Evolutionary conservation across 2,329 filamentous ascomycete genomes (phyloP), one percentile per base, ranked within the genome.

Genomic region (Geoglossum cookeanum): DNA sequence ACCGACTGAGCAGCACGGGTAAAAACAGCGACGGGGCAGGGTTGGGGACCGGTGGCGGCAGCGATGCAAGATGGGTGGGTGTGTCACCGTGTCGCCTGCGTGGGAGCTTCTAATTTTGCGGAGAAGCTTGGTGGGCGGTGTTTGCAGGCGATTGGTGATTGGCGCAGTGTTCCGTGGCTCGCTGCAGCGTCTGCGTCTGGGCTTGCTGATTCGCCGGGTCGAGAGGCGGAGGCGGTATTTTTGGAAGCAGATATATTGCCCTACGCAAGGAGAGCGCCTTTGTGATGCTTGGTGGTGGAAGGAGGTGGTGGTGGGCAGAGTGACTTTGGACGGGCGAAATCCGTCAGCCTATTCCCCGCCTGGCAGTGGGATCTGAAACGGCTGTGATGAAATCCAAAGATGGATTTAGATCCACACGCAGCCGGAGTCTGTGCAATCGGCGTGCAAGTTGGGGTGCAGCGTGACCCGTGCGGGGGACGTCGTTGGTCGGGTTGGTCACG

Each of bases 51-150:
- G 37, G 54, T 17, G 35, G 49, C 49, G 37, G 7, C 17, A 45
- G n/a, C 17, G 48, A 52, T 32, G 48, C 48, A 33, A 52, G 48
- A 52, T 52, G 48, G 7, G 9, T 52, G 48, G 32, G 9, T 27
- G 5, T 37, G 29, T 52, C 32, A 32, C 29, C 27, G 48, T 13
- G 48, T 52, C 27, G 45, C 11, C 3, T 13, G 17, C 5, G 15
- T 30, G 49, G 49, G 30, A 35, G 49, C 49, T 53, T 53, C 49
- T 53, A 53, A 53, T 53, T 53, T 53, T 53, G 49, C 30, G 49
- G 49, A 37, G 49, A 52, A 52, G 48, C 48, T 53, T 22, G 22
- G 22, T 22, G 22, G 22, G 22, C 30, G 48, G 4, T 17, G n/a
- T 22, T 9, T 4, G 42, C 17, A 17, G 42, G n/a, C 42, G 2